phyloP scores from a whole-genome alignment of 2,329 filamentous ascomycete genomes.

The Monilinia polystroma region DNA sequence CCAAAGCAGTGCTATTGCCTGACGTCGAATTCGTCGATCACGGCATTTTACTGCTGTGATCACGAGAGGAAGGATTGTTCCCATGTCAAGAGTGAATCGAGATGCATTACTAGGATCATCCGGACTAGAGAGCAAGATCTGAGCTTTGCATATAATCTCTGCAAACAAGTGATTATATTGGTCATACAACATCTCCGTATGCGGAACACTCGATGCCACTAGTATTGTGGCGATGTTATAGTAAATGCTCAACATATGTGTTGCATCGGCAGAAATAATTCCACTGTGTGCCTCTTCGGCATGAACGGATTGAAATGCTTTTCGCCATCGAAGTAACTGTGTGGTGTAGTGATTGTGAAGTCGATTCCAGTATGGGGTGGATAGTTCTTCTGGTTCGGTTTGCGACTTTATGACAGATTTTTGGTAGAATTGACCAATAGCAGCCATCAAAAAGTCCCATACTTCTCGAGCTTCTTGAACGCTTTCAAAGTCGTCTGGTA shows the following conservation, averaged over 20 bases:
- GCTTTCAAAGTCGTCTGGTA: conserved; percentile 35
- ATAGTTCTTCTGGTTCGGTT: conserved; percentile 34
- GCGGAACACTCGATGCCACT: conserved; percentile 36
- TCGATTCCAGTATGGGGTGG: conserved; percentile 33
- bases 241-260: conserved; percentile 39
- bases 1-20: conserved; percentile 38
- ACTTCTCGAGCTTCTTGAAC: conserved; percentile 37
- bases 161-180: conserved; percentile 36
- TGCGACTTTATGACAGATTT: conserved; percentile 37
- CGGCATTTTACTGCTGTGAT: conserved; percentile 40
- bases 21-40: conserved; percentile 35
- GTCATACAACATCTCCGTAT: conserved; percentile 38
- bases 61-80: conserved; percentile 38
- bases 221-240: conserved; percentile 39
- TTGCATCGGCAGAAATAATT: conserved; percentile 32
- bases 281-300: conserved; percentile 33
- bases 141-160: conserved; percentile 37
- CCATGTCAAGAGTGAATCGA: conserved; percentile 39
- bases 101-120: conserved; percentile 38
- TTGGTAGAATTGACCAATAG: conserved; percentile 39
- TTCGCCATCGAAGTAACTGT: conserved; percentile 37
- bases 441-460: conserved; percentile 39
- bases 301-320: conserved; percentile 36
- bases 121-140: conserved; percentile 34
- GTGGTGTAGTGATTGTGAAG: conserved; percentile 37